phyloP scores from a whole-genome alignment of 495 filamentous ascomycete genomes.

The Trichoderma virens region DNA sequence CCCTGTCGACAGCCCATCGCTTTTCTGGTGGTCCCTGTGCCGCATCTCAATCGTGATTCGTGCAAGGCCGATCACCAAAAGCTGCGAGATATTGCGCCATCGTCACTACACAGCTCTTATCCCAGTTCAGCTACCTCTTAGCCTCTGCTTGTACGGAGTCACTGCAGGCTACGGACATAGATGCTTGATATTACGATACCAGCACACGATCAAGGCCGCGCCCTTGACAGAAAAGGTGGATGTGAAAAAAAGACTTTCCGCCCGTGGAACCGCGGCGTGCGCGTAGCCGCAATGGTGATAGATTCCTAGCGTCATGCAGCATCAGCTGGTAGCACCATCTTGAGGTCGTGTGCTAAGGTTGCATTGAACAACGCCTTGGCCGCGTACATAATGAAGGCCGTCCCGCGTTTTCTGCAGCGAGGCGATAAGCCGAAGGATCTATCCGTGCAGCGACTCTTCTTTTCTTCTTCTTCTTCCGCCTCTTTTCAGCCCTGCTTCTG shows the following conservation, averaged over 20 bases:
- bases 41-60: background rate
- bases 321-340: background rate
- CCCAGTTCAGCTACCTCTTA: background rate
- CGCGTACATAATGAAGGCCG: background rate
- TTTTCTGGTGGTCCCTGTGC: background rate
- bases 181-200: background rate
- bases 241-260: background rate
- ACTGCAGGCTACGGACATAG: too few relatives aligned
- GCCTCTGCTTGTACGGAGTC: background rate
- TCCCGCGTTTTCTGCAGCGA: background rate
- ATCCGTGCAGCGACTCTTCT: background rate
- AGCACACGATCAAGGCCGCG: background rate
- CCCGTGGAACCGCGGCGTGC: background rate
- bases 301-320: background rate
- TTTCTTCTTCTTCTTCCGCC: background rate
- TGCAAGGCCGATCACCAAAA: background rate
- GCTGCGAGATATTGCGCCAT: slow-evolving; percentile 5
- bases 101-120: background rate
- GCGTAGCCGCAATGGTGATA: background rate
- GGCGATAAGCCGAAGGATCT: background rate
- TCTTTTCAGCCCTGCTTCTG: background rate
- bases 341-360: background rate
- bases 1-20: background rate
- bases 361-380: background rate
- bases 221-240: background rate